Percentiles rank a stretch among this genome's conserved stretches.
phyloP scores from a whole-genome alignment of 2,329 filamentous ascomycete genomes.

The Drechmeria coniospora region DNA sequence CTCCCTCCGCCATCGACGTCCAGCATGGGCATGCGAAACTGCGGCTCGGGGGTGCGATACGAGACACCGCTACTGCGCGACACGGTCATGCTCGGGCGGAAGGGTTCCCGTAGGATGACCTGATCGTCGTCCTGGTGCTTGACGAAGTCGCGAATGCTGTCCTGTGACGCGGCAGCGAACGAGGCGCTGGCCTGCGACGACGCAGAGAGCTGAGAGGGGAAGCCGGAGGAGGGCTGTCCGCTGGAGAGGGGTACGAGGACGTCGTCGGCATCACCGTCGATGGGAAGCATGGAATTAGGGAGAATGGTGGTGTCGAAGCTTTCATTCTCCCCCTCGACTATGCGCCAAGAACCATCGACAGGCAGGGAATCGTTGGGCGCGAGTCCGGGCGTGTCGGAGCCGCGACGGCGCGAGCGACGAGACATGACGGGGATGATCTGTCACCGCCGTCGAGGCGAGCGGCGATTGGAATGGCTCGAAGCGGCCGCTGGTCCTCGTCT shows the following conservation, averaged over 20 bases:
- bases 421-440: slow-evolving; percentile 2
- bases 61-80: slow-evolving; percentile 12
- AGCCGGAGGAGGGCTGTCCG: slow-evolving; percentile 16
- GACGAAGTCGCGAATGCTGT: slow-evolving; percentile 39
- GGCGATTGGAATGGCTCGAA: no score
- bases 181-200: slow-evolving; percentile 14
- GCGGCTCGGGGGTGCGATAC: slow-evolving; percentile 29
- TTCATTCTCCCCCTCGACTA: slow-evolving; percentile 45
- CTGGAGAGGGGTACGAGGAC: slow-evolving; percentile 22
- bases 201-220: slow-evolving; percentile 32
- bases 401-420: slow-evolving; percentile 1
- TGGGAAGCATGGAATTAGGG: slow-evolving; percentile 19
- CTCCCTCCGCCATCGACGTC: slow-evolving; percentile 22
- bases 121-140: slow-evolving; percentile 38
- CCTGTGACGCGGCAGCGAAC: slow-evolving; percentile 35
- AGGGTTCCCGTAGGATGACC: slow-evolving; percentile 37
- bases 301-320: slow-evolving; percentile 42
- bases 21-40: slow-evolving; percentile 38
- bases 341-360: slow-evolving; percentile 42
- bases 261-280: slow-evolving; percentile 23
- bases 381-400: slow-evolving; percentile 1
- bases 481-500: no score
- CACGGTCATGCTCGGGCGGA: slow-evolving; percentile 36
- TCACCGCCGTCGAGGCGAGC: no score
- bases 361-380: slow-evolving; percentile 16